Evolutionary conservation across 2,329 filamentous ascomycete genomes (phyloP), one percentile per base, ranked within the genome.

Genomic region (Penicillium sp.): DNA sequence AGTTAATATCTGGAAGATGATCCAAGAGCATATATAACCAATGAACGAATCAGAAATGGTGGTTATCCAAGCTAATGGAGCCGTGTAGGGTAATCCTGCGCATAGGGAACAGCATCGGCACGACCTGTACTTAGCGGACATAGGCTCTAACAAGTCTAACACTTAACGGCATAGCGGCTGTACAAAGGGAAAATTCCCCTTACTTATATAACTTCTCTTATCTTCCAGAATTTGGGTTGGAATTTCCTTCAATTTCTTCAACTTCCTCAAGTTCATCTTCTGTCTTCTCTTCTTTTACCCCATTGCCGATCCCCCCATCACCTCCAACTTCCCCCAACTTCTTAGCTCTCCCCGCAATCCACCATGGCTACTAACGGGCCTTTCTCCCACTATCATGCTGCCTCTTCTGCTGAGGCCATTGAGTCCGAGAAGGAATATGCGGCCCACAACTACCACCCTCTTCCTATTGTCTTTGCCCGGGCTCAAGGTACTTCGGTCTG

Each of bases 401-500:
- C 89, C 21, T 92, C 93, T 27, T 92, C 92, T 43, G 79, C 87
- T 57, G 81, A 84, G 67, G 93, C 94, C 68, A 95, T 97, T 74
- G 79, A 86, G 52, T 80, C 87, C 52, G 94, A 99, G 79, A 82
- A 90, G 70, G 81, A 90, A 72, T 93, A 85, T 75, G 94, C 94
- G 49, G 94, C 94, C 48, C 94, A 99, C 85, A 99, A 99, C 82
- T 99, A 99, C 82, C 92, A 97, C 77, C 94, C 94, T 16, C 85
- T 99, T 2, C 94, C 94, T 40, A 87, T 99, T 59, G 94, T 96
- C 72, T 97, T 97, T 76, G 83, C 93, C 55, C 86, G 87, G 64
- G 94, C 92, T 41, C 84, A 87, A 68, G 94, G 93, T 48, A 88
- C 89, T 71, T 87, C 89, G 60, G 94, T 97, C 57, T 99, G 94